Percentiles rank a stretch among this genome's conserved stretches.
phyloP scores from a whole-genome alignment of 768 basidiomycete species.

The Termitomyces bulborhizus region DNA sequence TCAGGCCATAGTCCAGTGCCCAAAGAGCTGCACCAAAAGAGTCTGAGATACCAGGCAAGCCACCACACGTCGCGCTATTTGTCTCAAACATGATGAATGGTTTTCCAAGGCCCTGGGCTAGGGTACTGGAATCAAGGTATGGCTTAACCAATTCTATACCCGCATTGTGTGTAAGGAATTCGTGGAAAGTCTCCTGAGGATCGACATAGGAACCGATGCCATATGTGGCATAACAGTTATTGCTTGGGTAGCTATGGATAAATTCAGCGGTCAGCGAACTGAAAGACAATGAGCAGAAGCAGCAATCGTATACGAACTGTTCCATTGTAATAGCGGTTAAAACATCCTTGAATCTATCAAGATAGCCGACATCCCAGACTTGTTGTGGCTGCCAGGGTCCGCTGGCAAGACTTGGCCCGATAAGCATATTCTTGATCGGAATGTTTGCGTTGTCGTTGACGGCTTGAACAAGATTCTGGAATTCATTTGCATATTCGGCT shows the following conservation, averaged over 20 bases:
- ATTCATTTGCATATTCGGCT: slow-evolving; percentile 44
- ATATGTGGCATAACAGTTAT: slow-evolving; percentile 56
- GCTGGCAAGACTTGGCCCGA: slow-evolving; percentile 60
- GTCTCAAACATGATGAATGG: slow-evolving; percentile 68
- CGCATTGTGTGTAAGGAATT: slow-evolving; percentile 56
- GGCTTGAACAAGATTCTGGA: slow-evolving; percentile 33
- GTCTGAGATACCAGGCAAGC: slow-evolving; percentile 58
- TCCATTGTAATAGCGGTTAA: slow-evolving; percentile 48
- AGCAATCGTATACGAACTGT: slow-evolving; percentile 30
- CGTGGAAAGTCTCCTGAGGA: slow-evolving; percentile 42
- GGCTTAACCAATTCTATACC: slow-evolving; percentile 40
- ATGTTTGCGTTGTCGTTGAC: slow-evolving; percentile 29
- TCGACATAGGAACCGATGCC: slow-evolving; percentile 30
- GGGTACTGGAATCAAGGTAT: slow-evolving; percentile 44
- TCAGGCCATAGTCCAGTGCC: slow-evolving; percentile 58
- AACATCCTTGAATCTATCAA: slow-evolving; percentile 33
- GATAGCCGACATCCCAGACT: slow-evolving; percentile 46
- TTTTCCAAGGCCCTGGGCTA: slow-evolving; percentile 36
- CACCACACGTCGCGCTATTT: slow-evolving; percentile 65
- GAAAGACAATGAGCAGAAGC: neutral
- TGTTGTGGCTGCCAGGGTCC: slow-evolving; percentile 42
- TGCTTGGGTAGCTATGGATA: slow-evolving; percentile 37
- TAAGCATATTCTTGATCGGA: slow-evolving; percentile 35
- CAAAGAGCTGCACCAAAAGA: slow-evolving; percentile 61
- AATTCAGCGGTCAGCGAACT: neutral